phyloP scores from a whole-genome alignment of 2,329 filamentous ascomycete species.

The Venturiaceae sp. region DNA sequence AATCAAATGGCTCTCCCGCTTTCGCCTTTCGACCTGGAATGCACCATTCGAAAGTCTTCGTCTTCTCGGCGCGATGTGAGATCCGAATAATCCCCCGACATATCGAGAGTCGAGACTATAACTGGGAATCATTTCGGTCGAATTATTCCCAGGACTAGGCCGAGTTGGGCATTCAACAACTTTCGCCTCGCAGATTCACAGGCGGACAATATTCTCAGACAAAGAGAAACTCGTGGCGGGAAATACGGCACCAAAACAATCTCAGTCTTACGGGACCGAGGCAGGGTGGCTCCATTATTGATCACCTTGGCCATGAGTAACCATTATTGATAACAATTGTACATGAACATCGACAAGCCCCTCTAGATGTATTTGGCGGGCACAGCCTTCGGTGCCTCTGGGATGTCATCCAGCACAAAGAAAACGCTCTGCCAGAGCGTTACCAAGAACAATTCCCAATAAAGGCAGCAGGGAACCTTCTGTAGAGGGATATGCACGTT shows the following conservation, averaged over 20 bases:
- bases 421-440: too few relatives aligned
- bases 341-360: too few relatives aligned
- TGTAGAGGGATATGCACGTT: too few relatives aligned
- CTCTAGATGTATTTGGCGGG: too few relatives aligned
- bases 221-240: not conserved
- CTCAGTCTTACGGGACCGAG: not conserved
- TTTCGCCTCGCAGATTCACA: not conserved
- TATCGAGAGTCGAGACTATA: not conserved
- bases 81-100: not conserved
- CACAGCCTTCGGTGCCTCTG: too few relatives aligned
- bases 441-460: too few relatives aligned
- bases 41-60: not conserved
- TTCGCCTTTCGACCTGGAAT: not conserved
- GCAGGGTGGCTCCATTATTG: too few relatives aligned
- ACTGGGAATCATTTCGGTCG: not conserved
- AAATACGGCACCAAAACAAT: not conserved
- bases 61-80: not conserved
- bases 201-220: not conserved
- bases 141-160: not conserved
- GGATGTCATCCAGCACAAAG: too few relatives aligned
- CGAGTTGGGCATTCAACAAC: not conserved
- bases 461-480: too few relatives aligned
- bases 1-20: too few relatives aligned
- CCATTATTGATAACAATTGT: too few relatives aligned
- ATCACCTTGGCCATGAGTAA: too few relatives aligned